These are phyloP conservation scores for Anaeramoeba flamelloides DNA, from an alignment of 78 protist species.

Conservation along the genomic window DNA sequence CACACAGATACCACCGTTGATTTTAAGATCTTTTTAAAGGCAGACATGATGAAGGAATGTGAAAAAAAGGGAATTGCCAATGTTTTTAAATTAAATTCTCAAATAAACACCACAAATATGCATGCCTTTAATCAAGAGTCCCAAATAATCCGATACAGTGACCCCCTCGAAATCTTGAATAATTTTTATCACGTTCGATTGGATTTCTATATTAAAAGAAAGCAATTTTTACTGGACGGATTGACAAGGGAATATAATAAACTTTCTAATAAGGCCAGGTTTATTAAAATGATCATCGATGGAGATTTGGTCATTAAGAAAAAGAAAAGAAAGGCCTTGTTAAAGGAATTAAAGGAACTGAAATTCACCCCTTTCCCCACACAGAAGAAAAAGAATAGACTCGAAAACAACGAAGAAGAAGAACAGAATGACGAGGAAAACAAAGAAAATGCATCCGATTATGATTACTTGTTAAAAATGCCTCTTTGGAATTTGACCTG, in stretches of 20 bases:
- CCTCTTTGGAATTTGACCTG: neutral
- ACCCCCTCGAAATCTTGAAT: neutral
- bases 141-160: neutral
- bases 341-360: neutral
- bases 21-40: conserved; percentile 11
- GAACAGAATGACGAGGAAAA: neutral
- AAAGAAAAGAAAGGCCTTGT: neutral
- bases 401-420: neutral
- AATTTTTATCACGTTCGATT: neutral
- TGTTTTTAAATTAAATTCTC: neutral
- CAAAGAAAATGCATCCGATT: neutral
- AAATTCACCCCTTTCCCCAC: neutral
- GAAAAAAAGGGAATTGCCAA: neutral
- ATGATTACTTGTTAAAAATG: neutral
- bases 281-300: neutral
- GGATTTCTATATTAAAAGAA: neutral
- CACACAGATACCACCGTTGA: conserved; percentile 63
- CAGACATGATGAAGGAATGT: neutral
- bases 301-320: neutral
- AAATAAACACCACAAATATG: neutral
- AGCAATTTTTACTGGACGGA: neutral
- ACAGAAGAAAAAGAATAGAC: neutral
- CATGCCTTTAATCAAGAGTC: neutral
- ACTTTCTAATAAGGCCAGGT: neutral
- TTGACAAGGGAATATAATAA: neutral